A percentile compares a stretch with the other conserved stretches of the same genome.
phyloP scores from a whole-genome alignment of 176 grass and related monocot genomes.

The Musa troglodytarum region DNA sequence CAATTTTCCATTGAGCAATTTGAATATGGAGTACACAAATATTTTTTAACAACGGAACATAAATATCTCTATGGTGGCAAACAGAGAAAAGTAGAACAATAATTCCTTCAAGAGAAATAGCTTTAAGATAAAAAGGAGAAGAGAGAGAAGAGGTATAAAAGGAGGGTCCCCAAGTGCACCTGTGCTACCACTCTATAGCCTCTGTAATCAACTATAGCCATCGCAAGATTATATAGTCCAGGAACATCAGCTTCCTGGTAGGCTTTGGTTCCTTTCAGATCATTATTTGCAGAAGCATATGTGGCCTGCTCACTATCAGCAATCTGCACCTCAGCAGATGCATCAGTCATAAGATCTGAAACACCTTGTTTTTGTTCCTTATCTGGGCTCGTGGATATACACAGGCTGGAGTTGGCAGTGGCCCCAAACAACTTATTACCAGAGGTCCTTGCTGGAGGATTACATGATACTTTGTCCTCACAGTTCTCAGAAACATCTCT shows the following conservation, averaged over 20 bases:
- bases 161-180: constrained; percentile 26
- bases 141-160: not conserved
- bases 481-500: constrained; percentile 26
- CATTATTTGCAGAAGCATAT: constrained; percentile 99
- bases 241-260: constrained; percentile 95
- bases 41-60: not conserved
- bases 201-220: constrained; percentile 98
- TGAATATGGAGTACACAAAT: not conserved
- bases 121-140: not conserved
- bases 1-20: no score
- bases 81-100: no score
- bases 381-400: constrained; percentile 7
- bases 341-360: constrained; percentile 28
- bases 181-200: constrained; percentile 97
- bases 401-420: constrained; percentile 8
- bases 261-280: constrained; percentile 93
- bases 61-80: no score
- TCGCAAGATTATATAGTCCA: constrained; percentile 96
- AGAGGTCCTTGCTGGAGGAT: constrained; percentile 22
- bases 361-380: constrained; percentile 19
- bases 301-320: constrained; percentile 90
- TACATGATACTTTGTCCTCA: constrained; percentile 14
- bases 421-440: not conserved
- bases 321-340: constrained; percentile 58
- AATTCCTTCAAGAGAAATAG: not conserved